These are phyloP conservation scores for Hydnum rufescens DNA, from an alignment of 768 basidiomycete species.

Conservation along the genomic window DNA sequence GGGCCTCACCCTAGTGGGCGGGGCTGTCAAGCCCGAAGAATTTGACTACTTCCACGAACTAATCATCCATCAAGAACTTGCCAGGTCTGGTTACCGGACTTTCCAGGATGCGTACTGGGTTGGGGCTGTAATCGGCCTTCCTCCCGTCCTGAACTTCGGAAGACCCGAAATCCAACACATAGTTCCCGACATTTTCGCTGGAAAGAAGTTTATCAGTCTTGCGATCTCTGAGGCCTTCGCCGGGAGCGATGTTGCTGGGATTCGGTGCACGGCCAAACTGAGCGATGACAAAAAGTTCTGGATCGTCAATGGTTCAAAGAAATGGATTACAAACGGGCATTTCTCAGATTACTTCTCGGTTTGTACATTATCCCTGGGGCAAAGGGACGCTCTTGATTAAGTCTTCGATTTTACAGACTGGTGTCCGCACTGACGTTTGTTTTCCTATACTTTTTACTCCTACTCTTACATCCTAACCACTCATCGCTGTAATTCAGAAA, in stretches of 20 bases:
- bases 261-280: constrained; percentile 63
- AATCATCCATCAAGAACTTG: constrained; percentile 36
- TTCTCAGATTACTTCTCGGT: constrained; percentile 38
- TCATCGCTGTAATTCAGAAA: constrained; percentile 17
- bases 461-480: too few species aligned
- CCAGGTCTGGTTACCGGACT: neutral
- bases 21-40: constrained; percentile 56
- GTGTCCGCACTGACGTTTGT: constrained; percentile 40
- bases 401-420: constrained; percentile 16
- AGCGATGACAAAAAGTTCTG: constrained; percentile 59
- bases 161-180: constrained; percentile 53
- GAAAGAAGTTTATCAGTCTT: constrained; percentile 70
- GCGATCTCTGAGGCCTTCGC: constrained; percentile 93
- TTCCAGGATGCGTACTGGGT: constrained; percentile 12
- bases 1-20: constrained; percentile 56
- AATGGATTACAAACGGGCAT: constrained; percentile 87
- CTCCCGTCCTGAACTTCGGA: constrained; percentile 78
- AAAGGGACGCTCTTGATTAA: too few species aligned
- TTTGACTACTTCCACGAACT: constrained; percentile 94
- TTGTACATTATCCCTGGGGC: constrained; percentile 11
- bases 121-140: constrained; percentile 56
- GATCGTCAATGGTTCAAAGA: constrained; percentile 86
- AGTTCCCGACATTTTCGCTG: constrained; percentile 50
- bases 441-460: neutral
- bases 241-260: constrained; percentile 63